A percentile compares a stretch with the other conserved stretches of the same genome.
phyloP scores from a whole-genome alignment of 2,329 filamentous ascomycete species.

The Ceratocystis cubensis region DNA sequence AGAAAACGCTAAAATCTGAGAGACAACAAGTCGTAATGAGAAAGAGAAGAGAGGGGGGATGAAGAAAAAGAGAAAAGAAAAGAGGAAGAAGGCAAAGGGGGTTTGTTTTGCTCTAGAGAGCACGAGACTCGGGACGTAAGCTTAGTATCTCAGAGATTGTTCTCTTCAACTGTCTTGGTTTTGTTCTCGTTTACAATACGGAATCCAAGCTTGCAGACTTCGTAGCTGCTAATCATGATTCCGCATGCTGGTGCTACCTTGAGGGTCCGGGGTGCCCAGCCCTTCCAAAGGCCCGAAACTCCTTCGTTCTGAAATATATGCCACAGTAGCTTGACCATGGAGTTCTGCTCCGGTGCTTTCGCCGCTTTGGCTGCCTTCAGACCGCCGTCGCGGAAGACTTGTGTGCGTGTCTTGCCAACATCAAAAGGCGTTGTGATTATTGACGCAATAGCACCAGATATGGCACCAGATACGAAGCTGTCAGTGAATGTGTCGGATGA shows the following conservation, averaged over 20 bases:
- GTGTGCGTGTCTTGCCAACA: constrained; percentile 90
- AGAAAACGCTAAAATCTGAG: background rate
- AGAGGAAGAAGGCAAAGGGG: background rate
- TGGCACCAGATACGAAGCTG: constrained; percentile 75
- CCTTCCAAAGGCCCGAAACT: constrained; percentile 66
- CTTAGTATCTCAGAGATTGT: background rate
- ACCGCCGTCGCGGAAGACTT: constrained; percentile 55
- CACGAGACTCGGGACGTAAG: too few relatives aligned
- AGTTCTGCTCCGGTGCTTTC: constrained; percentile 56
- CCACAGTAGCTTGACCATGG: constrained; percentile 72
- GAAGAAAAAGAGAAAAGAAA: background rate
- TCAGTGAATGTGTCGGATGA: constrained; percentile 70
- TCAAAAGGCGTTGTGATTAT: constrained; percentile 91
- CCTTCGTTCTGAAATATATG: constrained; percentile 88
- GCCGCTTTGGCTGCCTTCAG: constrained; percentile 27
- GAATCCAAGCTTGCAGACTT: constrained; percentile 85
- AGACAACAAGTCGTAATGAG: background rate
- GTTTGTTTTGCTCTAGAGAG: background rate
- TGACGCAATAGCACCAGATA: constrained; percentile 73
- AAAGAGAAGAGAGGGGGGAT: background rate
- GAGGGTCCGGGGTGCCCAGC: constrained; percentile 80
- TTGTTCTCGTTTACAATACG: constrained; percentile 53
- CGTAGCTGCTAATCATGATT: constrained; percentile 98
- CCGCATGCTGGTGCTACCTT: constrained; percentile 95
- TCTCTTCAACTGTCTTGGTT: background rate